Evolutionary conservation across 345 rosid species (phyloP).

Genomic region (Pistacia atlantica): DNA sequence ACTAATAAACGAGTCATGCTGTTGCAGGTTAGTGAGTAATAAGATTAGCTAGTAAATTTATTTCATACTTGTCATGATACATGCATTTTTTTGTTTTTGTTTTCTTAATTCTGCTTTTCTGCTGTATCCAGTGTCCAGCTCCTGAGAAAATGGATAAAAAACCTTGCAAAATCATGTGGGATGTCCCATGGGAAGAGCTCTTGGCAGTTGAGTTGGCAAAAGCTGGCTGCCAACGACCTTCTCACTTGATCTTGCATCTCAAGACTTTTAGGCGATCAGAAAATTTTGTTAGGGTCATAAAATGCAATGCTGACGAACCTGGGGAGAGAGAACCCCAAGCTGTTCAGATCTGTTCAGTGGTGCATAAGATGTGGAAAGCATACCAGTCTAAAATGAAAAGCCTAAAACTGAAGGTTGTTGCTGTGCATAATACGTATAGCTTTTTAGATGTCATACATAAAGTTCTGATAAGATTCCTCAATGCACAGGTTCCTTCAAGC

Average conservation of each 20-base stretch:
- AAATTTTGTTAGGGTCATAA: constrained; percentile 81
- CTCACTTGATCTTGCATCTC: constrained; percentile 88
- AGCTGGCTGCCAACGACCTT: constrained; percentile 75
- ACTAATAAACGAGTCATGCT: constrained; percentile 82
- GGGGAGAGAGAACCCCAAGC: constrained; percentile 78
- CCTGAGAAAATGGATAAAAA: constrained; percentile 84
- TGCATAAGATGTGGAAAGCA: constrained; percentile 84
- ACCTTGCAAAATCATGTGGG: constrained; percentile 96
- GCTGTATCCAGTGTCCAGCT: constrained; percentile 56
- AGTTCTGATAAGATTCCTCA: constrained; percentile 23
- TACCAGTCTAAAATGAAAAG: constrained; percentile 65
- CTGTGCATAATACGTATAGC: not conserved
- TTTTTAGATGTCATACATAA: constrained; percentile 5
- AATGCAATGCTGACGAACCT: constrained; percentile 66
- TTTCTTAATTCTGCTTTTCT: constrained; percentile 21
- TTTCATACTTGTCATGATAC: not conserved
- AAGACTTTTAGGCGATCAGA: constrained; percentile 83
- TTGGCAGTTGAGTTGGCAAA: constrained; percentile 96
- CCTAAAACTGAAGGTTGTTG: constrained; percentile 63
- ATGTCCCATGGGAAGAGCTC: constrained; percentile 93
- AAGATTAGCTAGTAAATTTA: not conserved
- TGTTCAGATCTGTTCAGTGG: constrained; percentile 76
- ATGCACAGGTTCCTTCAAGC: constrained; percentile 86
- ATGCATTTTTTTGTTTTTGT: not conserved
- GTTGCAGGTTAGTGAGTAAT: constrained; percentile 63